Evolutionary conservation across 768 basidiomycete species (phyloP), one percentile per base, ranked within the genome.

Genomic region (Phanerodontia chrysosporium): DNA sequence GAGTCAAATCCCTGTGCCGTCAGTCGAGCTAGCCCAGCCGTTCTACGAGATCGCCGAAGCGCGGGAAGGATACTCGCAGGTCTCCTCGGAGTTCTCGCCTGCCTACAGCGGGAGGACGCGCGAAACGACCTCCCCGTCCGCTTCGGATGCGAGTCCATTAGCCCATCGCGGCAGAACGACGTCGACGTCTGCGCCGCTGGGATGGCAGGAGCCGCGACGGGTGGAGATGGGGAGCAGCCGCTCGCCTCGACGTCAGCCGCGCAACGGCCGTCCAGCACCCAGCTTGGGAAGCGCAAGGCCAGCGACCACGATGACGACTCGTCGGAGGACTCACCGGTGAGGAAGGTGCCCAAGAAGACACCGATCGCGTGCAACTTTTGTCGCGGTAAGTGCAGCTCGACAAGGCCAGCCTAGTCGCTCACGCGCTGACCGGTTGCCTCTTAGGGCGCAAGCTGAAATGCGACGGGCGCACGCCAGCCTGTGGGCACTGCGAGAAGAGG

Each of bases 351-450:
- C 44, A 58, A 45, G 57, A 87, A 86, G 74, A 82, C 81, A 32
- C 74, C 75, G 24, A 78, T 90, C 35, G 89, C 89, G 58, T 92
- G 89, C 74, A 77, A 87, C 72, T 90, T 90, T 70, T 92, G 89
- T 75, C 79, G 89, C 80, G 80, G 89, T 85, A 64, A 75, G 80
- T 25, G 53, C 53, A 45, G 54, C 39, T 42, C 44, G 22, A n/a
- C n/a, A 28, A 24, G 10, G 24, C 4, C 18, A 24, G 45, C 24
- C 21, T 45, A 27, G 22, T 28, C 35, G 51, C 28, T 21, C 18
- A 10, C 21, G 3, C 52, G 30, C 27, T 42, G 42, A 54, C 52
- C 16, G n/a, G 49, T 6, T 9, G 22, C 28, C 29, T 3, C 18
- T 2, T 29, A 59, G 48, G 45, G 35, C 55, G 62, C 35, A 92